A percentile compares a stretch with the other conserved stretches of the same genome.
phyloP scores from a whole-genome alignment of 169 alveolate genomes.

The Blepharisma undulans region DNA sequence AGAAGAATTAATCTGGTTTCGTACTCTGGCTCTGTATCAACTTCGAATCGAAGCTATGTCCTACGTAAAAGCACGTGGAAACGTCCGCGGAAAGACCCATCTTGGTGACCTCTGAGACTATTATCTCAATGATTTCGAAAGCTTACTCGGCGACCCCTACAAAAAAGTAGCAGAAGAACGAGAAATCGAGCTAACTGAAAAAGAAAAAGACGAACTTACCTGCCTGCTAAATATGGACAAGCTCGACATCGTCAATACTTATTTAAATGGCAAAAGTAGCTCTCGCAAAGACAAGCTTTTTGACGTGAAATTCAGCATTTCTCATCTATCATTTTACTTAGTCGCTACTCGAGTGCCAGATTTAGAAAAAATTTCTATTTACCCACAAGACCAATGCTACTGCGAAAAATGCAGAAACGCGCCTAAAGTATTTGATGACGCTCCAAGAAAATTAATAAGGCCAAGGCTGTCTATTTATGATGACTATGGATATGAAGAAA shows the following conservation, averaged over 20 bases:
- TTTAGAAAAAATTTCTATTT: background rate
- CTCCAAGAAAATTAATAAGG: background rate
- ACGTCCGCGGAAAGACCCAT: conserved; percentile 29
- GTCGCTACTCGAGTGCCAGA: background rate
- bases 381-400: background rate
- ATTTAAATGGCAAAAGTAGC: conserved; percentile 30
- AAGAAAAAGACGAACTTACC: conserved; percentile 25
- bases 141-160: conserved; percentile 36
- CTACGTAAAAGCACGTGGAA: conserved; percentile 30
- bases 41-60: conserved; percentile 30
- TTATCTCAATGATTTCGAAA: conserved; percentile 31
- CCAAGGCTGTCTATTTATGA: background rate
- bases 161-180: conserved; percentile 13
- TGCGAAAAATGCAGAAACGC: background rate
- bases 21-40: conserved; percentile 29
- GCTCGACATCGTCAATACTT: background rate
- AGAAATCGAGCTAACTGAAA: conserved; percentile 17
- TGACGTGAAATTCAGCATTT: background rate
- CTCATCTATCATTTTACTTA: background rate
- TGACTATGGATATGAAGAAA: background rate
- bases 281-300: background rate
- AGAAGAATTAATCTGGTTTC: background rate
- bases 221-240: background rate
- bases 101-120: conserved; percentile 38
- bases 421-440: background rate